Evolutionary conservation across 2,329 filamentous ascomycete genomes (phyloP).

Genomic region (Ascochyta pisi): DNA sequence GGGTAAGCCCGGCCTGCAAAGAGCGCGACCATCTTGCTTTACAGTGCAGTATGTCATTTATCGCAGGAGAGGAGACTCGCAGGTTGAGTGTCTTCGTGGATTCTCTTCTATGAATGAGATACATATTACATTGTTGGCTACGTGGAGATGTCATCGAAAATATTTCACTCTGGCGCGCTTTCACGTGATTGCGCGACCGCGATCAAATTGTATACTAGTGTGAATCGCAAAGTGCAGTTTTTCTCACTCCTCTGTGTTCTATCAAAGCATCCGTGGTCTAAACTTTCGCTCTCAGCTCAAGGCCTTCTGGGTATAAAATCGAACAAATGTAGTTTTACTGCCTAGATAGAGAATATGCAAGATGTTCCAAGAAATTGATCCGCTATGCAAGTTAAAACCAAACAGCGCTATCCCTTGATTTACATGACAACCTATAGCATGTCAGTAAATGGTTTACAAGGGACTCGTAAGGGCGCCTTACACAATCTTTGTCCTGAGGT

Average conservation of each 20-base stretch:
- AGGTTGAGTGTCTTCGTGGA: background rate
- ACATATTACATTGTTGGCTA: background rate
- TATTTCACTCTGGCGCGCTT: background rate
- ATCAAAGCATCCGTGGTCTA: conserved; percentile 2
- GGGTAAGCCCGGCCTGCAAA: background rate
- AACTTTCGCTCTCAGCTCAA: background rate
- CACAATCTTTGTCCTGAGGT: conserved; percentile 89
- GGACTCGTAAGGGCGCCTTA: conserved; percentile 57
- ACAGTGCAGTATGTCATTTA: background rate
- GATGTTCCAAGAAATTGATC: conserved; percentile 15
- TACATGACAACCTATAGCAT: conserved; percentile 40
- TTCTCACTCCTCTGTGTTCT: conserved; percentile 5
- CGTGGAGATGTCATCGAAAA: background rate
- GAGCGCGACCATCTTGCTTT: background rate
- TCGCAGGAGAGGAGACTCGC: background rate
- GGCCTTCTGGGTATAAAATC: conserved; percentile 11
- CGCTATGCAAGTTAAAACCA: conserved; percentile 28
- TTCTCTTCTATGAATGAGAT: background rate
- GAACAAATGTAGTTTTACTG: conserved; percentile 19
- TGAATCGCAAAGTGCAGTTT: background rate
- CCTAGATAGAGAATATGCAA: conserved; percentile 19
- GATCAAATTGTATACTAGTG: background rate
- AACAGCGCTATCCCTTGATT: conserved; percentile 1
- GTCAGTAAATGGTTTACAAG: conserved; percentile 10
- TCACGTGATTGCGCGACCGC: conserved; percentile 8